Evolutionary conservation across 768 basidiomycete species (phyloP), one percentile per base, ranked within the genome.

Genomic region (Phaeolepiota aurea): DNA sequence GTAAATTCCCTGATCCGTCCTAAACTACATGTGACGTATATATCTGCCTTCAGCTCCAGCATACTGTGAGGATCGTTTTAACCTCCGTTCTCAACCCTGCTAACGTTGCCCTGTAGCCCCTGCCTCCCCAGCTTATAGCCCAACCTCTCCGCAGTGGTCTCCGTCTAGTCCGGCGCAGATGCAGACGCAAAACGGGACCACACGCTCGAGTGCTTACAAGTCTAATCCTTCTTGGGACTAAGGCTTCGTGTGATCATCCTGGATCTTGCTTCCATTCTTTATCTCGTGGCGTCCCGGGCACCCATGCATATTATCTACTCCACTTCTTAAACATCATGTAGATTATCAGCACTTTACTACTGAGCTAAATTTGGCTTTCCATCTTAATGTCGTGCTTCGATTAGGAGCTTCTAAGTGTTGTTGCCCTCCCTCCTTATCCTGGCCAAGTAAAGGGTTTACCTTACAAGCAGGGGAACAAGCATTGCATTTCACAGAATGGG

Each of bases 101-200:
- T 43, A 43, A 5, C 35, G 16, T 21, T 32, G 33, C n/a, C 44
- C 44, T 48, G 3, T 50, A 87, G 82, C 87, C 28, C 87, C 87
- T 16, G 82, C 85, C 5, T 90, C 87, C 22, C 87, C 87, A 20
- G 84, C 82, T 13, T 90, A 89, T 60, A 87, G 84, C 48, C 87
- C 87, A 32, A 84, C 85, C 2, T 89, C 86, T 13, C 87, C 86
- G n/a, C 68, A 72, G 34, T 87, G 83, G 83, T 86, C 85, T 4
- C 84, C 85, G 5, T 77, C 82, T 25, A 87, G 83, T 48, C 86
- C 85, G n/a, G 71, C 80, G 20, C n/a, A n/a, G n/a, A n/a, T n/a
- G n/a, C n/a, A n/a, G n/a, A n/a, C n/a, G n/a, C 77, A 81, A 43
- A 72, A 73, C 39, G 69, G 70, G 32, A 55, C 61, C 4, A 50